Base-by-base conservation (phyloP, 495 filamentous ascomycete species). In the Glarea lozoyensis region DNA sequence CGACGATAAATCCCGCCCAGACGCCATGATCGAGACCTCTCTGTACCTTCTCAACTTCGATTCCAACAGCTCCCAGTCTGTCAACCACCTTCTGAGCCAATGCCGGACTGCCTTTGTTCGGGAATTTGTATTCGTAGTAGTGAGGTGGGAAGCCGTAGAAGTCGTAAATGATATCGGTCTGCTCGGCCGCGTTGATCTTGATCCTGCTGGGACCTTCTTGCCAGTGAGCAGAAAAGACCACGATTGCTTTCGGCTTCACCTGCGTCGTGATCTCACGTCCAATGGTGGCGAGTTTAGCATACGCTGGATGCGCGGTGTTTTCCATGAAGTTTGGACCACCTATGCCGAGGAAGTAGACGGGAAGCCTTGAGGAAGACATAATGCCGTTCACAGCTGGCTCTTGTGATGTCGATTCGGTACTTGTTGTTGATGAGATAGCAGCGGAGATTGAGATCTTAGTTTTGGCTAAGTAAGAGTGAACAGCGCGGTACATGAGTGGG, bases 181-280 rank as follows among this genome's bases (percentile, higher is more conserved):
- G 60, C 52, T 81, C 79, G 5, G 76, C 80, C n/a, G 70, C 76
- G 61, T 92, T 92, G 52, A 93, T 77, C 55, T 84, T 65, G 42
- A 94, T 73, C 6, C 63, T 70, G 50, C 73, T 64, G 31, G 58
- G 59, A 2, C 64, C 63, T 18, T 66, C 73, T 60, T 90, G 81
- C 87, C 88, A 93, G 63, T 94, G 85, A 19, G 85, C 86, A 13
- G 84, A 89, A 60, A 94, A 86, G n/a, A 93, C 85, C 10, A 94
- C 82, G 10, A 92, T 72, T 15, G 86, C 88, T 39, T 77, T 80
- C 18, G 85, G 85, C 57, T 84, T 83, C 30, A 90, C 77, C 54
- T 80, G 82, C 20, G 76, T 69, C 0, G 84, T 89, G 54, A 94
- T 93, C 53, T 93, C 86, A 6, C 58, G 67, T 18, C 88, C 87